These are phyloP conservation scores for Carallia brachiata DNA, from an alignment of 345 rosid genomes.

Conservation along the genomic window DNA sequence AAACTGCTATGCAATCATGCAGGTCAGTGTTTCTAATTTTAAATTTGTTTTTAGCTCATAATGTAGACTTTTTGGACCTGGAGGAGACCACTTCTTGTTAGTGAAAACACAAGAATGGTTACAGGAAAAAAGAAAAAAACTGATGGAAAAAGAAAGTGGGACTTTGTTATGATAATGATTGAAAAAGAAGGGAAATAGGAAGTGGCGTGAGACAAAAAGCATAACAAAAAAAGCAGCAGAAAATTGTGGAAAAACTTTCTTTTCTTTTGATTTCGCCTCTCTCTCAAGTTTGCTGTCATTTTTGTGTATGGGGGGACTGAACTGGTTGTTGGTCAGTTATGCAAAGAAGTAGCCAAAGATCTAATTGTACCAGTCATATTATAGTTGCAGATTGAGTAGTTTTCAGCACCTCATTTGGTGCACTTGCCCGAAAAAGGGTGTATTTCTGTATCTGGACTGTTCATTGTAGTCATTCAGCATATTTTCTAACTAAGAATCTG, in stretches of 20 bases:
- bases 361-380: neutral
- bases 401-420: neutral
- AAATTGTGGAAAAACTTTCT: too few relatives aligned
- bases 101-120: neutral
- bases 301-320: neutral
- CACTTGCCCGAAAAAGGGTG: slow-evolving; percentile 2
- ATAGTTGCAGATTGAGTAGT: slow-evolving; percentile 14
- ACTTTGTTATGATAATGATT: slow-evolving; percentile 26
- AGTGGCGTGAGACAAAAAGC: neutral
- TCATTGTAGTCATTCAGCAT: neutral
- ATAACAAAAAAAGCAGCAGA: too few relatives aligned
- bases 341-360: slow-evolving; percentile 15
- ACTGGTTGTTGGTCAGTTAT: slow-evolving; percentile 4
- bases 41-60: neutral
- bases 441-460: neutral
- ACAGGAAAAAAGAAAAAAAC: neutral
- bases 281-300: neutral
- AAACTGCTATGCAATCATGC: slow-evolving; percentile 8
- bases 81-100: neutral
- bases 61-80: neutral
- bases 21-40: neutral
- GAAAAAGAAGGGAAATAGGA: slow-evolving; percentile 25
- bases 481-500: too few relatives aligned
- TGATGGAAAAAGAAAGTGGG: neutral
- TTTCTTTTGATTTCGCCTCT: too few relatives aligned